Conservation (phyloP, 768 basidiomycete species). For the Leucogyrophana mollusca region DNA sequence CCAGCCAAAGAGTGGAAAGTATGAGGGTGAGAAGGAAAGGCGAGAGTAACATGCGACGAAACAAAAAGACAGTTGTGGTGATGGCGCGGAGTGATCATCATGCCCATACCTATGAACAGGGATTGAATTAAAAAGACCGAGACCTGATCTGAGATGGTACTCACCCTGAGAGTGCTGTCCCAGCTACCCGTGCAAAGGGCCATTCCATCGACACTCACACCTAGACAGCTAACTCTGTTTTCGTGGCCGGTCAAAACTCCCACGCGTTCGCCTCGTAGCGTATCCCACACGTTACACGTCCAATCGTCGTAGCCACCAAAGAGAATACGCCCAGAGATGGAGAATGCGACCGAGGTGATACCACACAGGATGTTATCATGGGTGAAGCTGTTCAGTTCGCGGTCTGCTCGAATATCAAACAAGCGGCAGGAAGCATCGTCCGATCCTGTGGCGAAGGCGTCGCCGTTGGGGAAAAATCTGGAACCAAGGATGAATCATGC, state of each 20-base stretch:
- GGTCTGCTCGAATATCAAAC: conserved; percentile 97
- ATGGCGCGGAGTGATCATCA: conserved; percentile 39
- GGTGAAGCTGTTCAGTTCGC: conserved; percentile 94
- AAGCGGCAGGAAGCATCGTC: conserved; percentile 98
- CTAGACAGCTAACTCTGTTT: conserved; percentile 95
- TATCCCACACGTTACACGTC: conserved; percentile 99
- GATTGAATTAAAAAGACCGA: conserved; percentile 10
- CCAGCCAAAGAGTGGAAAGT: conserved; percentile 17
- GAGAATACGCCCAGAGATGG: conserved; percentile 93
- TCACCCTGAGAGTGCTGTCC: conserved; percentile 94
- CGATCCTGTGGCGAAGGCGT: conserved; percentile 98
- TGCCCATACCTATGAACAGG: conserved; percentile 77
- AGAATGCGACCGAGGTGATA: conserved; percentile 98
- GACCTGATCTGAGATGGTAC: conserved; percentile 24
- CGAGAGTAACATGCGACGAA: conserved; percentile 21
- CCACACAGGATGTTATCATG: conserved; percentile 99
- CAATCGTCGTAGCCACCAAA: conserved; percentile 99
- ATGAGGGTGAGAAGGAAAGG: conserved; percentile 15
- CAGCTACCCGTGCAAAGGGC: conserved; percentile 98
- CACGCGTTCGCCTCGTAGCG: conserved; percentile 96
- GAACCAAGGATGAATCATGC: conserved; percentile 7
- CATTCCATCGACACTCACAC: conserved; percentile 96
- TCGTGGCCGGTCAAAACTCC: conserved; percentile 97
- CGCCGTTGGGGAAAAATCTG: conserved; percentile 99
- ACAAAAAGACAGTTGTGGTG: conserved; percentile 10